Percentiles rank a stretch among this genome's conserved stretches.
Evolutionary conservation across 2,329 filamentous ascomycete species (phyloP).

Genomic region (Colletotrichum paranaense): DNA sequence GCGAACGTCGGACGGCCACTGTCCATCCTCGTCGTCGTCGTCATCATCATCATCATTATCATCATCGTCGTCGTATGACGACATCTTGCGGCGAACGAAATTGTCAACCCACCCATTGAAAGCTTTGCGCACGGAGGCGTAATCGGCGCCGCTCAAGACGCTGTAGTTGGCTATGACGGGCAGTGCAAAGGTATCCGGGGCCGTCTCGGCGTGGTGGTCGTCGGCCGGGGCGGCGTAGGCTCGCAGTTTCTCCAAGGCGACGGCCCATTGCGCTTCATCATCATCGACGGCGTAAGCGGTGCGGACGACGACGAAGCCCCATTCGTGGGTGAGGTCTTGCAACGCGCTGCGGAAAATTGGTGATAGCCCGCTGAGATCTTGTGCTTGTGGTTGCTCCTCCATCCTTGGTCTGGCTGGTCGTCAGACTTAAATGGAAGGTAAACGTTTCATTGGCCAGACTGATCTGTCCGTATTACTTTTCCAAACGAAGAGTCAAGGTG

Average conservation of each 20-base stretch:
- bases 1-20: background rate
- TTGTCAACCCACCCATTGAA: background rate
- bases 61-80: background rate
- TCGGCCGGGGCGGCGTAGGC: background rate
- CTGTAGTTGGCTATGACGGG: background rate
- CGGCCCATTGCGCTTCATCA: background rate
- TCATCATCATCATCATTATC: background rate
- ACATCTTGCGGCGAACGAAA: background rate
- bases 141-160: background rate
- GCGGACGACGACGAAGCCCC: conserved; percentile 1
- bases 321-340: background rate
- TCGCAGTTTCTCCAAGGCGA: background rate
- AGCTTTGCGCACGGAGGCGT: background rate
- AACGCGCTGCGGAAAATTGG: background rate
- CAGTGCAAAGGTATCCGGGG: background rate
- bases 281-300: background rate
- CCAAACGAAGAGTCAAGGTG: background rate
- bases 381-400: background rate
- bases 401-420: background rate
- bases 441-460: background rate
- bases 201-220: background rate
- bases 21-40: background rate
- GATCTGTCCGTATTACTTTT: too few relatives aligned
- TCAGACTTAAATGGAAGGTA: background rate
- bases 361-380: background rate